Evolutionary conservation across 2,329 filamentous ascomycete species (phyloP), one percentile per base, ranked within the genome.

Genomic region (Capronia americana): DNA sequence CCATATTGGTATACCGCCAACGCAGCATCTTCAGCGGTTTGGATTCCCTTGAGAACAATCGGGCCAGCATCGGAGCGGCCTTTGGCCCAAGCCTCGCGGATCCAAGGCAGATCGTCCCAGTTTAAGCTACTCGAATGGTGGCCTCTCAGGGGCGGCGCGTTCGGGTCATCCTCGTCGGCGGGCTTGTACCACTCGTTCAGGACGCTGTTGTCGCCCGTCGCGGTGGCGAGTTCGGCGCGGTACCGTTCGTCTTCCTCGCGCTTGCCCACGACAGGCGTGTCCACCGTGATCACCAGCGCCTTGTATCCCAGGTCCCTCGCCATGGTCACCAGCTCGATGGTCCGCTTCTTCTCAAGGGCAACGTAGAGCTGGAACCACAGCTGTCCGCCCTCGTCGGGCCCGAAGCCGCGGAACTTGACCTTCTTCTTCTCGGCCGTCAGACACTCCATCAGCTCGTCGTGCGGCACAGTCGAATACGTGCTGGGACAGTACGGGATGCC

Each of bases 161-260:
- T 14, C 83, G 0, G 84, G 83, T 64, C 84, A 82, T 64, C 80
- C 81, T 73, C 58, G 30, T 61, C 48, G 28, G 58, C 85, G 83
- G 50, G 81, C 83, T 54, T 75, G 76, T 3, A 76, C 81, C 4
- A 68, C 76, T 64, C 69, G 28, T 61, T 66, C 77, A 12, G 76
- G 76, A 24, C 70, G 70, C 4, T 79, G 66, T 12, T 44, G 12
- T 63, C 62, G 5, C 65, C 68, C 30, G 55, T 48, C 32, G 59
- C 53, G 8, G 57, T 57, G 38, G 44, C 66, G 20, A 81, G 78
- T 34, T 81, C 80, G 2, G 79, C 80, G 32, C 82, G 81, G 32
- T 84, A 79, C 3, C 84, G 81, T 71, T 87, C 85, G 67, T 87
- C 85, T 2, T 84, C 84, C 68, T 87, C 85, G 20, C 85, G 83